Evolutionary conservation across 345 rosid species (phyloP).

Genomic region (Populus pruinosa): DNA sequence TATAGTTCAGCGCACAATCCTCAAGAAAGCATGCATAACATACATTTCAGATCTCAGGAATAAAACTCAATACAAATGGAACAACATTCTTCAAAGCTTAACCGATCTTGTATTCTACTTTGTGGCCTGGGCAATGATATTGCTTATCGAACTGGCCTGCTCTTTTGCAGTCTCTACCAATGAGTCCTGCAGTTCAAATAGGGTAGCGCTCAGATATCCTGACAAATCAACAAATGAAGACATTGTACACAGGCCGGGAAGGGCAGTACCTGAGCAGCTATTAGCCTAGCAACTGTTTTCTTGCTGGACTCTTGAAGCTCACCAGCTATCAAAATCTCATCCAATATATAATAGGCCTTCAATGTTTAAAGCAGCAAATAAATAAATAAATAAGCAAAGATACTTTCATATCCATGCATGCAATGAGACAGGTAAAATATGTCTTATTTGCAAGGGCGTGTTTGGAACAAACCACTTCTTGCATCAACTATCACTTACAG

Average conservation of each 20-base stretch:
- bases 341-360: conserved; percentile 88
- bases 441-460: neutral
- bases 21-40: neutral
- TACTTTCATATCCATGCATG: neutral
- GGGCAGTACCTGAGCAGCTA: conserved; percentile 70
- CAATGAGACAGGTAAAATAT: neutral
- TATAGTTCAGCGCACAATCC: neutral
- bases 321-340: conserved; percentile 88
- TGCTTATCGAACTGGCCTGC: conserved; percentile 79
- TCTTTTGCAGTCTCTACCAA: conserved; percentile 96
- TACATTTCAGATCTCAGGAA: conserved; percentile 4
- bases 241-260: neutral
- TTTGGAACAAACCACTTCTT: neutral
- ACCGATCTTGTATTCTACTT: conserved; percentile 39
- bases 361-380: conserved; percentile 17
- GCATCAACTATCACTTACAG: neutral
- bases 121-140: conserved; percentile 89
- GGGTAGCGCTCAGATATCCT: neutral
- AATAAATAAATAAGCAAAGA: conserved; percentile 4
- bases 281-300: conserved; percentile 79
- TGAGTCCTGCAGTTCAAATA: conserved; percentile 53
- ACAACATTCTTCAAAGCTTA: neutral
- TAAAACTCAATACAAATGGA: neutral
- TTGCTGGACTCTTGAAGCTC: conserved; percentile 98
- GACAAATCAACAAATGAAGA: neutral